Conservation (phyloP, 257 asterid species). For the Catharanthus roseus region DNA sequence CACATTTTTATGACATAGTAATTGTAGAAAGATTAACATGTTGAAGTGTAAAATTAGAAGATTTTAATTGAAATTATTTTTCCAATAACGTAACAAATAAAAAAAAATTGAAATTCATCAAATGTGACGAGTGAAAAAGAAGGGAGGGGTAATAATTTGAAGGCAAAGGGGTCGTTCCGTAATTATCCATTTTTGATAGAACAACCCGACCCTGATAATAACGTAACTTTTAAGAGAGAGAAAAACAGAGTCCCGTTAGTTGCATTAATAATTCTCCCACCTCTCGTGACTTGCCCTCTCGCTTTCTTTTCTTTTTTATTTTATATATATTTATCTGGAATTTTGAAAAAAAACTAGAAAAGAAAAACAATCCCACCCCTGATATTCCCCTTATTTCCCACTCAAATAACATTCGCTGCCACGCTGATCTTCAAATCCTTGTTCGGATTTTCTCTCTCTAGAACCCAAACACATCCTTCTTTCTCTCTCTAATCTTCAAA, state of each 20-base stretch:
- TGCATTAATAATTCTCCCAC: constrained; percentile 3
- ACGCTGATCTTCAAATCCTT: constrained; percentile 8
- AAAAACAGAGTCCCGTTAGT: background rate
- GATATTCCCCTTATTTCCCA: constrained; percentile 16
- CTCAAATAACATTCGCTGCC: constrained; percentile 11
- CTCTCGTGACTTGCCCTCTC: constrained; percentile 8
- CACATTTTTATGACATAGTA: too few relatives aligned
- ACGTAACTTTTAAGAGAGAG: constrained; percentile 11
- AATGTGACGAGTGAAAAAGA: too few relatives aligned
- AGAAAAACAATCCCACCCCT: background rate
- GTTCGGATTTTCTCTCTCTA: constrained; percentile 4
- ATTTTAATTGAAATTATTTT: too few relatives aligned
- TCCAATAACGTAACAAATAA: too few relatives aligned
- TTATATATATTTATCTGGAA: background rate
- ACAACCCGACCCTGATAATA: background rate
- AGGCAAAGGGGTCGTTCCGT: background rate
- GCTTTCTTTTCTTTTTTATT: background rate
- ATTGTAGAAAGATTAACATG: too few relatives aligned
- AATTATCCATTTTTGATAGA: background rate
- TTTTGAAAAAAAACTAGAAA: background rate
- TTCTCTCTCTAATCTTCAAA: background rate
- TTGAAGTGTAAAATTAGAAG: too few relatives aligned
- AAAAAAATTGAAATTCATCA: too few relatives aligned
- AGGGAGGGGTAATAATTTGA: background rate
- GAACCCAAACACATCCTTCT: background rate